Conservation (phyloP, 225 moss, liverwort and hornwort genomes). For the Physcomitrellopsis africana region DNA sequence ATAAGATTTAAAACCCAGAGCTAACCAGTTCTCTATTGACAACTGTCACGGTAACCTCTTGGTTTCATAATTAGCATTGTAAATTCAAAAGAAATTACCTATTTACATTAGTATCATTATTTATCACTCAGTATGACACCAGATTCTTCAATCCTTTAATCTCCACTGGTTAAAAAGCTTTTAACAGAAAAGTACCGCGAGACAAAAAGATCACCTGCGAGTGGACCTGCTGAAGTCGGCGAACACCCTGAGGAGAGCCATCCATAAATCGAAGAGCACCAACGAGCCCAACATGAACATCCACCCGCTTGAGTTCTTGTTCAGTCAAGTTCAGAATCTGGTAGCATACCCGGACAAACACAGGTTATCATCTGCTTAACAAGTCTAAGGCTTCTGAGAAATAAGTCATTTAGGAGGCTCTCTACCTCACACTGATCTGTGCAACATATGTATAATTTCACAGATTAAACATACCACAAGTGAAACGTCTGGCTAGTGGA, state of each 20-base stretch:
- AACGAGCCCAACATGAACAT: constrained; percentile 69
- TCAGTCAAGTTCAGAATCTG: constrained; percentile 87
- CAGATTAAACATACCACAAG: constrained; percentile 10
- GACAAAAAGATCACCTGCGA: constrained; percentile 52
- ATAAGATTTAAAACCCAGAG: background rate
- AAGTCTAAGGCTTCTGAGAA: background rate
- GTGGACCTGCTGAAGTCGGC: constrained; percentile 69
- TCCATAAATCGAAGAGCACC: constrained; percentile 79
- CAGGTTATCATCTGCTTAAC: constrained; percentile 18
- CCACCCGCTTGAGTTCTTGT: constrained; percentile 83
- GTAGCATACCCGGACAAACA: constrained; percentile 25
- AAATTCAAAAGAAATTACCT: background rate
- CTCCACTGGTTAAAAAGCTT: background rate
- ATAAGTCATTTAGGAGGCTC: background rate
- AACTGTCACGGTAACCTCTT: background rate
- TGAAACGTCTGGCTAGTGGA: constrained; percentile 9
- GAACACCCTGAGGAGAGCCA: constrained; percentile 71
- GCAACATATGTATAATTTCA: constrained; percentile 11
- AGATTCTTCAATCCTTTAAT: background rate
- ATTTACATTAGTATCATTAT: background rate
- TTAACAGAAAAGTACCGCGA: background rate
- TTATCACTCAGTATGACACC: constrained; percentile 4
- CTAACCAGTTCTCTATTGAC: background rate
- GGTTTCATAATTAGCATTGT: background rate
- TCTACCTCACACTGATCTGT: background rate